A percentile compares a stretch with the other conserved stretches of the same genome.
phyloP scores from a whole-genome alignment of 164 flowering plant genomes.

The Vitis amurensis region DNA sequence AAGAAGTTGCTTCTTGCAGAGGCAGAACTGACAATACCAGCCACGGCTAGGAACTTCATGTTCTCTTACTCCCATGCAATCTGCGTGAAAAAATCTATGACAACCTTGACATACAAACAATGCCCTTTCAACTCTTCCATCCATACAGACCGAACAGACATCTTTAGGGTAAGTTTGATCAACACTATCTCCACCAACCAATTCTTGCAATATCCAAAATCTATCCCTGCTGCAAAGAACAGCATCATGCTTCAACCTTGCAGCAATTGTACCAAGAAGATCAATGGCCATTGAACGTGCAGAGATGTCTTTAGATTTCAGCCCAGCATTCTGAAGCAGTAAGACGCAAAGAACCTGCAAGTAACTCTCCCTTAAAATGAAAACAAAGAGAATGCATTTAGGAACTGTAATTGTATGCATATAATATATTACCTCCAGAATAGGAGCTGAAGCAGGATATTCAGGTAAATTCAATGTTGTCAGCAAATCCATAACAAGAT shows the following conservation, averaged over 20 bases:
- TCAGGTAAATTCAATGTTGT: constrained; percentile 87
- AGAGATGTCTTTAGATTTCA: constrained; percentile 84
- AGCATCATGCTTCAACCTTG: constrained; percentile 88
- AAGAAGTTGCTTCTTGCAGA: constrained; percentile 73
- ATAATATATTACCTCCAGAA: constrained; percentile 67
- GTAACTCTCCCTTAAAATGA: constrained; percentile 18
- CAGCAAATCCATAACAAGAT: constrained; percentile 81
- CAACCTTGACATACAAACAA: constrained; percentile 69
- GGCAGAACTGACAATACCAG: constrained; percentile 74
- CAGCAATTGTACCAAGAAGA: constrained; percentile 88
- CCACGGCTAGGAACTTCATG: constrained; percentile 43
- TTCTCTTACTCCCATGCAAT: constrained; percentile 75
- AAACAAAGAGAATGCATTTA: constrained; percentile 5
- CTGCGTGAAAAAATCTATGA: constrained; percentile 75
- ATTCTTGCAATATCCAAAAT: constrained; percentile 74
- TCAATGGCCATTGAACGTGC: constrained; percentile 92
- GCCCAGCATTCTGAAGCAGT: constrained; percentile 93
- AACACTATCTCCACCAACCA: constrained; percentile 34
- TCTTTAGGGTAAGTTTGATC: constrained; percentile 39
- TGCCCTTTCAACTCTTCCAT: constrained; percentile 46
- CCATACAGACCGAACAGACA: constrained; percentile 71
- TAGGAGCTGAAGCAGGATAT: constrained; percentile 87
- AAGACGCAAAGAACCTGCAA: constrained; percentile 96
- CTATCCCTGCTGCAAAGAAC: constrained; percentile 53
- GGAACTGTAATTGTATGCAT: not conserved